Evolutionary conservation across 1,139 yeast genomes (phyloP).

Genomic region (Candida tunisiensis): DNA sequence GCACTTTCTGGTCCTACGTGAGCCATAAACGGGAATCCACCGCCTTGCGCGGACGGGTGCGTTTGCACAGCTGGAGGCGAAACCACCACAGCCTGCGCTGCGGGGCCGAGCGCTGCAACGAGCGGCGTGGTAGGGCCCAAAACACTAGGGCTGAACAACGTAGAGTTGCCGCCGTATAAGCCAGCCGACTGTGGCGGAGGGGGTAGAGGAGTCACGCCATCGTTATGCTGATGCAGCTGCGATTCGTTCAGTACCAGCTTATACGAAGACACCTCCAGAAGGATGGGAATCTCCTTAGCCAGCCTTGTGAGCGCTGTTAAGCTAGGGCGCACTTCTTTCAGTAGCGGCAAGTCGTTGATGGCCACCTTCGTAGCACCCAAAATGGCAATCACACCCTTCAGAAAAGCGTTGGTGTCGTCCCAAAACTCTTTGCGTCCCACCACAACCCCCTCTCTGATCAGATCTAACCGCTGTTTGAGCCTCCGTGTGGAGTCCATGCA

Average conservation of each 20-base stretch:
- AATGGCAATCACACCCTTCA: conserved; percentile 70
- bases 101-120: conserved; percentile 21
- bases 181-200: conserved; percentile 5
- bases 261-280: conserved; percentile 48
- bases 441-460: conserved; percentile 29
- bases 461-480: conserved; percentile 38
- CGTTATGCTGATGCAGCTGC: conserved; percentile 3
- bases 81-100: conserved; percentile 21
- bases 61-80: conserved; percentile 7
- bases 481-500: conserved; percentile 70
- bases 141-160: too few relatives aligned
- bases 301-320: conserved; percentile 72
- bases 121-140: conserved; percentile 24
- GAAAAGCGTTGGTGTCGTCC: conserved; percentile 73
- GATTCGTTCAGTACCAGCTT: conserved; percentile 1
- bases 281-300: conserved; percentile 77
- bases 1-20: too few relatives aligned
- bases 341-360: conserved; percentile 63
- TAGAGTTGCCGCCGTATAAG: too few relatives aligned
- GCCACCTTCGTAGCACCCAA: conserved; percentile 70
- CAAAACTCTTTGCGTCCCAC: conserved; percentile 55
- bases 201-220: conserved; percentile 5
- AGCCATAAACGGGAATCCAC: too few relatives aligned
- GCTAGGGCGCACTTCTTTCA: conserved; percentile 66
- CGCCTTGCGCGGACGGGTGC: too few relatives aligned